Evolutionary conservation across 352 stramenopile species (phyloP).

Genomic region (Phytopythium mirpurense): DNA sequence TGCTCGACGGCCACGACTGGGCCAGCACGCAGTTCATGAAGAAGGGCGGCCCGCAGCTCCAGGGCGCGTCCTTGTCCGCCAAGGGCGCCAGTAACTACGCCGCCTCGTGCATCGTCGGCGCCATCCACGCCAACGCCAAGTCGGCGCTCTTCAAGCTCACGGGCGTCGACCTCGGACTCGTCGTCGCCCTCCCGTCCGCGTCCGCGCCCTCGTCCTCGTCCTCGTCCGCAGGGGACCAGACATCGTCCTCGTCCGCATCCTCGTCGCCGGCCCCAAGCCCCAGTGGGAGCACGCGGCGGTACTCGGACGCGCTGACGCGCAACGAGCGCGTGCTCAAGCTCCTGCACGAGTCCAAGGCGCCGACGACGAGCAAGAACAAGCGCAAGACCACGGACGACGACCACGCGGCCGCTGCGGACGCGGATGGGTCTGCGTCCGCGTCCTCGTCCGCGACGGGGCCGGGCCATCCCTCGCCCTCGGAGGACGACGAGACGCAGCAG

Average conservation of each 20-base stretch:
- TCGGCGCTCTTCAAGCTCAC: constrained; percentile 75
- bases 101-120: constrained; percentile 63
- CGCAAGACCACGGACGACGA: constrained; percentile 46
- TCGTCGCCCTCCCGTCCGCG: constrained; percentile 22
- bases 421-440: constrained; percentile 5
- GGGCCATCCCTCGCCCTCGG: neutral
- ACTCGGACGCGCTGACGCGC: constrained; percentile 37
- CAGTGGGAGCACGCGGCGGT: constrained; percentile 17
- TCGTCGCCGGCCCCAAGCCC: neutral
- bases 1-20: constrained; percentile 82
- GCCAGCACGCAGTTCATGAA: constrained; percentile 82
- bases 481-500: constrained; percentile 19
- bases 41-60: constrained; percentile 53
- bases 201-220: constrained; percentile 1
- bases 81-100: constrained; percentile 71
- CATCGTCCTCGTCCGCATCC: neutral
- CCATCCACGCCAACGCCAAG: constrained; percentile 61
- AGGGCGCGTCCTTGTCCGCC: constrained; percentile 53
- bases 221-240: constrained; percentile 6
- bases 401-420: neutral
- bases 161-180: constrained; percentile 58
- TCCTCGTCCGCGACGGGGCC: constrained; percentile 15
- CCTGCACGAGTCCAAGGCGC: constrained; percentile 30
- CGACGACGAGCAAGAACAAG: constrained; percentile 29
- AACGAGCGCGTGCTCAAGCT: constrained; percentile 57